These are phyloP conservation scores for Bipolaris zeicola DNA, from an alignment of 2,329 filamentous ascomycete genomes.

Conservation along the genomic window DNA sequence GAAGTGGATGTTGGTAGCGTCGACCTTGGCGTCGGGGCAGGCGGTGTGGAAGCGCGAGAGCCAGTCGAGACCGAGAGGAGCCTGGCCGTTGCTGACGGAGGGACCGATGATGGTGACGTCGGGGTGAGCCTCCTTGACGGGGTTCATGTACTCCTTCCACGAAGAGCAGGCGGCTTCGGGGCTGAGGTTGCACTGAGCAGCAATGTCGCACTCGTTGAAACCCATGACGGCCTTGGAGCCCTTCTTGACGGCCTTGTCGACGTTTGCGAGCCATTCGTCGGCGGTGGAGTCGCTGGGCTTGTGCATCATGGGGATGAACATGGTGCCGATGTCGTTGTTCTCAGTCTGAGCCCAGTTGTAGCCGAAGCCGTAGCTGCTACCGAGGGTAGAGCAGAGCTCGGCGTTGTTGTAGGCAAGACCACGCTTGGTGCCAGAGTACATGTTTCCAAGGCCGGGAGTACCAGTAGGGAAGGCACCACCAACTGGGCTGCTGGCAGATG, in stretches of 20 bases:
- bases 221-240: constrained; percentile 46
- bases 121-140: constrained; percentile 33
- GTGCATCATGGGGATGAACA: constrained; percentile 65
- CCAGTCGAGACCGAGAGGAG: constrained; percentile 40
- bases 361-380: constrained; percentile 61
- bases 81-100: constrained; percentile 38
- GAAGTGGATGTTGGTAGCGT: constrained; percentile 49
- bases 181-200: constrained; percentile 42
- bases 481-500: constrained; percentile 14
- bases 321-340: constrained; percentile 52
- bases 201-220: constrained; percentile 49
- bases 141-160: constrained; percentile 44
- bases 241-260: constrained; percentile 48
- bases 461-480: constrained; percentile 21
- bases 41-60: constrained; percentile 37
- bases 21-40: constrained; percentile 44
- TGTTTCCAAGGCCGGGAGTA: constrained; percentile 26
- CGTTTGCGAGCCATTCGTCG: constrained; percentile 41
- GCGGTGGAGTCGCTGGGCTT: constrained; percentile 27
- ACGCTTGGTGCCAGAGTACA: constrained; percentile 60
- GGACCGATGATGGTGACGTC: constrained; percentile 42
- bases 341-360: constrained; percentile 68
- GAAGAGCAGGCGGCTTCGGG: constrained; percentile 39
- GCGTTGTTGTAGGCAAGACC: constrained; percentile 71
- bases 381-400: constrained; percentile 59